A percentile compares a stretch with the other conserved stretches of the same genome.
These are phyloP conservation scores for Alternaria brassicae DNA, from an alignment of 2,329 filamentous ascomycete genomes.

Conservation along the genomic window DNA sequence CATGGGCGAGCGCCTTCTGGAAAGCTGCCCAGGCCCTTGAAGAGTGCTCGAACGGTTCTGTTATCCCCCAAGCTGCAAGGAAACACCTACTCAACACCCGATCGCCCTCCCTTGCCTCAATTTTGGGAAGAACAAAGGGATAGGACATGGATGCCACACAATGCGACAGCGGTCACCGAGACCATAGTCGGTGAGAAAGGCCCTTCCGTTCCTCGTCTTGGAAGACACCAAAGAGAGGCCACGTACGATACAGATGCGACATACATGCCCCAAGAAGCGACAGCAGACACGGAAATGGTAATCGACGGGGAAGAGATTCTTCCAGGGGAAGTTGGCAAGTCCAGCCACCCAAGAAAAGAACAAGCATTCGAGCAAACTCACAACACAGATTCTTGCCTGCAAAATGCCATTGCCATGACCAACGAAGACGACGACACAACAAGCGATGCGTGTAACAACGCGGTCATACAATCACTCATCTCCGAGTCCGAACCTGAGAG, in stretches of 20 bases:
- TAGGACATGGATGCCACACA: too few relatives aligned
- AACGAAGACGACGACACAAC: not conserved
- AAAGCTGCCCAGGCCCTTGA: constrained; percentile 15
- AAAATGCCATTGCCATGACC: not conserved
- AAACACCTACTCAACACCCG: constrained; percentile 11
- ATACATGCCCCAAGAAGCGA: constrained; percentile 6
- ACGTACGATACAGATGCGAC: constrained; percentile 8
- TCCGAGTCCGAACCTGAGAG: not conserved
- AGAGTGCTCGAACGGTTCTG: not conserved
- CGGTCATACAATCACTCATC: not conserved
- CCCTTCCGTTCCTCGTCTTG: too few relatives aligned
- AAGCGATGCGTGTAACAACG: not conserved
- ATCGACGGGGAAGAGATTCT: constrained; percentile 9
- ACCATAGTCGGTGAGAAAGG: too few relatives aligned
- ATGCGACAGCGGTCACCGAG: too few relatives aligned
- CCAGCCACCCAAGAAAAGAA: not conserved
- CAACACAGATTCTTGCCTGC: not conserved
- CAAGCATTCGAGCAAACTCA: not conserved
- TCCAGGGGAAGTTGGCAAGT: constrained; percentile 9
- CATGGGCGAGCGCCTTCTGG: constrained; percentile 5
- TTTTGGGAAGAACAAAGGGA: too few relatives aligned
- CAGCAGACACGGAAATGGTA: constrained; percentile 16
- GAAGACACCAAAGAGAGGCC: not conserved
- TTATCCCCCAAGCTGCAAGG: not conserved
- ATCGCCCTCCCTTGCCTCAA: constrained; percentile 4